Evolutionary conservation across 1,284 basidiomycete genomes (phyloP).

Genomic region (Neolentinus lepideus): DNA sequence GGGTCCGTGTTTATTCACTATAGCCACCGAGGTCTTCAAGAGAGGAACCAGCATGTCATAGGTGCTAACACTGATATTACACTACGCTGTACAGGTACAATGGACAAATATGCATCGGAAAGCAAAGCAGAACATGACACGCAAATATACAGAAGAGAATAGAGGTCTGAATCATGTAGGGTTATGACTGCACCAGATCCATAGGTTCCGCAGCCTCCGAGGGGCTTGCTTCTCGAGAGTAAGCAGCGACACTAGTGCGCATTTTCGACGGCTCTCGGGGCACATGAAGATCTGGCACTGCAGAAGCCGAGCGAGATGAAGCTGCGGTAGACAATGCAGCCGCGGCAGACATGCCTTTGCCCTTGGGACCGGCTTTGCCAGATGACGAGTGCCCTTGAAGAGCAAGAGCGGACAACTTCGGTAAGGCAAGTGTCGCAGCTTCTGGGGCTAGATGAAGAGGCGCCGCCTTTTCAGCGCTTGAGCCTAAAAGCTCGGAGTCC

Average conservation of each 20-base stretch:
- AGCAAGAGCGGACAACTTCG: constrained; percentile 9
- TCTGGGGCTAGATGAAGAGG: constrained; percentile 18
- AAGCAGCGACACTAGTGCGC: not conserved
- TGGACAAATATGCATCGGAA: not conserved
- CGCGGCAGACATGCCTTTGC: not conserved
- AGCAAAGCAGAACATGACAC: not conserved
- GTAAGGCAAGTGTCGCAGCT: constrained; percentile 13
- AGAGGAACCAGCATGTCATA: no score
- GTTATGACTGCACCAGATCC: not conserved
- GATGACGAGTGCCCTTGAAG: not conserved
- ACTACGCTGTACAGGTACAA: no score
- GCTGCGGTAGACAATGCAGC: constrained; percentile 6
- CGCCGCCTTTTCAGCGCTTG: not conserved
- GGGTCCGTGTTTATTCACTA: no score
- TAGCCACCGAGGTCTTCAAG: no score
- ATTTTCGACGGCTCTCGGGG: constrained; percentile 2
- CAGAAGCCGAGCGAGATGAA: constrained; percentile 17
- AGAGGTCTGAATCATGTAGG: not conserved
- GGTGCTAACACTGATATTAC: no score
- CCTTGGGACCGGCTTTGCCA: not conserved
- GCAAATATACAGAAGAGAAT: not conserved
- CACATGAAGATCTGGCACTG: constrained; percentile 11
- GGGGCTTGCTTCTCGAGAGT: not conserved
- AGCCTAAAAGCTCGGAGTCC: constrained; percentile 49
- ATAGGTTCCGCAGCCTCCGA: not conserved